Base-by-base conservation (phyloP, 306 rosid species). In the Oxytropis ochrocephala region DNA sequence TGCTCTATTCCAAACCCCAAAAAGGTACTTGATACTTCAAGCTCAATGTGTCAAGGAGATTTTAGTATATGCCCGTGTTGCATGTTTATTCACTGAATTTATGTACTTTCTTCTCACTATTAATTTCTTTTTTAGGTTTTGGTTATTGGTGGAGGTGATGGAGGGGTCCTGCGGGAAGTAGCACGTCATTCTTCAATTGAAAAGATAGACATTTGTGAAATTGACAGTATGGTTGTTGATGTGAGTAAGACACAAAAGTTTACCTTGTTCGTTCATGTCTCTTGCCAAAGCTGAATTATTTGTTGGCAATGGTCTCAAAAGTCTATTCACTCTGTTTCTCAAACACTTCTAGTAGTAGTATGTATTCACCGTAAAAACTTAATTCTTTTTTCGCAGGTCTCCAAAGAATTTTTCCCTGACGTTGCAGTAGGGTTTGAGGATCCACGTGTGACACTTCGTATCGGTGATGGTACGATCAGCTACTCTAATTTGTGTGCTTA, bases 81-180 rank as follows among this genome's bases (percentile, higher is more conserved):
- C 52, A 33, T 49, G 74, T 14, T 19, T 64, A 44, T 38, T 47
- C 59, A 30, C 36, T 16, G 38, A 64, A 75, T 19, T 18, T 61
- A 1, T 55, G 36, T 51, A 7, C 52, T 38, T 33, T 21, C 0
- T 32, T 68, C 75, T 84, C 21, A 55, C 51, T 17, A 8, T 48
- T 39, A 32, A 75, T 39, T 44, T 67, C 52, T 18, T 19, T 36
- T 19, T 51, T 59, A 94, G 99, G 96, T 94, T 81, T 78, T 94
- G 87, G 97, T 94, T 81, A 94, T 94, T 2, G 99, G 99, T 27
- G 99, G 99, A 70, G 99, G 99, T 68, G 99, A 94, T 78, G 99
- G 99, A 74, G 99, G 99, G 14, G 97, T 94, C 50, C 39, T 94
- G 47, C 87, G 99, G 55, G 99, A 94, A 88, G 89, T 91, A 48